Evolutionary conservation across 352 stramenopile species (phyloP).

Genomic region (Globisporangium rhizosaccharum): DNA sequence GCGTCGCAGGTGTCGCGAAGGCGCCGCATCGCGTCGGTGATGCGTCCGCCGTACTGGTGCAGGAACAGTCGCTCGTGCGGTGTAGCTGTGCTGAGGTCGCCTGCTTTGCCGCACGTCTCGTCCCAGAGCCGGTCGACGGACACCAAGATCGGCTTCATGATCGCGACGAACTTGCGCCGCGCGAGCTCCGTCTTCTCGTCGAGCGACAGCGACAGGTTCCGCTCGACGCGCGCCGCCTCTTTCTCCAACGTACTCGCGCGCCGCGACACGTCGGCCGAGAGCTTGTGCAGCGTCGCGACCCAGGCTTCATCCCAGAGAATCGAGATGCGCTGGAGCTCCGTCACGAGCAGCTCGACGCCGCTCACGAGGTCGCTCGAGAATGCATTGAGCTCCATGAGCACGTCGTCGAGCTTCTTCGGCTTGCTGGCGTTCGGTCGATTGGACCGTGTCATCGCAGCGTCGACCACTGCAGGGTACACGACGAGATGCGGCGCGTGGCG

Average conservation of each 20-base stretch:
- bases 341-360: slow-evolving; percentile 55
- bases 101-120: slow-evolving; percentile 46
- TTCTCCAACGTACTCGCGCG: slow-evolving; percentile 69
- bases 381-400: slow-evolving; percentile 38
- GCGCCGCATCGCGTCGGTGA: slow-evolving; percentile 37
- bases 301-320: slow-evolving; percentile 84
- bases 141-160: slow-evolving; percentile 79
- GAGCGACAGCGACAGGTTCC: slow-evolving; percentile 54
- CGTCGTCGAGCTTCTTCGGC: slow-evolving; percentile 22
- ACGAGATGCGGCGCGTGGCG: slow-evolving; percentile 54
- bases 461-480: slow-evolving; percentile 72
- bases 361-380: slow-evolving; percentile 38
- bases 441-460: slow-evolving; percentile 19
- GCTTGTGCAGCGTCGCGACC: slow-evolving; percentile 63
- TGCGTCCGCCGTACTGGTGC: slow-evolving; percentile 45
- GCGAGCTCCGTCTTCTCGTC: slow-evolving; percentile 64
- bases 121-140: slow-evolving; percentile 55
- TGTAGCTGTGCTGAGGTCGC: slow-evolving; percentile 29
- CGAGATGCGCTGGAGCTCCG: slow-evolving; percentile 70
- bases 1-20: slow-evolving; percentile 41
- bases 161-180: slow-evolving; percentile 66
- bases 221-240: slow-evolving; percentile 61
- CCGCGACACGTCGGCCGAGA: slow-evolving; percentile 65
- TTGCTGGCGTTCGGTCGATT: neutral
- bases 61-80: slow-evolving; percentile 74